Percentiles rank a stretch among this genome's conserved stretches.
Evolutionary conservation across 2,329 filamentous ascomycete species (phyloP).

Genomic region (Aspergillus sp.): DNA sequence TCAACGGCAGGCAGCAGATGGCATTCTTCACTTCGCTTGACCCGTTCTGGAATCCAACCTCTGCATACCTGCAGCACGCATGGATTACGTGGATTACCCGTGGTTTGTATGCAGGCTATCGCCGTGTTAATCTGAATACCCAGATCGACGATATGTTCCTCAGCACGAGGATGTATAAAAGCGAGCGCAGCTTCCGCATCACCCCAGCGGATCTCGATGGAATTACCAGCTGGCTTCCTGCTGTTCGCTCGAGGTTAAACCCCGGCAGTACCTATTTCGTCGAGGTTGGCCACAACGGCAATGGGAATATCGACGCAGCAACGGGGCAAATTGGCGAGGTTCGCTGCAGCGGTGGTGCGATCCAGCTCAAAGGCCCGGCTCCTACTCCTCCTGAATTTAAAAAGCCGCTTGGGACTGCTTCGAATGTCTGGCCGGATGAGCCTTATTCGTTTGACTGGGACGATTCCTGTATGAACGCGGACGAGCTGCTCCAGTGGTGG

Average conservation of each 20-base stretch:
- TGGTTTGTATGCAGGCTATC: constrained; percentile 56
- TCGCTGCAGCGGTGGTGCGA: constrained; percentile 36
- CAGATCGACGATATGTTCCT: constrained; percentile 66
- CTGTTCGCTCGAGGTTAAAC: constrained; percentile 48
- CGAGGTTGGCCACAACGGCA: constrained; percentile 58
- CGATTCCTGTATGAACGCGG: constrained; percentile 49
- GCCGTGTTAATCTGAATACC: constrained; percentile 55
- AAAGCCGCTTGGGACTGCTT: constrained; percentile 53
- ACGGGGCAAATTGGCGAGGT: constrained; percentile 21
- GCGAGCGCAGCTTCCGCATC: constrained; percentile 53
- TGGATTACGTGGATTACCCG: constrained; percentile 64
- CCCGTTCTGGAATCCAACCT: constrained; percentile 53
- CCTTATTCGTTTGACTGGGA: constrained; percentile 51
- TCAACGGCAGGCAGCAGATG: constrained; percentile 60
- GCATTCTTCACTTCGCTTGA: constrained; percentile 60
- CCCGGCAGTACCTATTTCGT: constrained; percentile 53
- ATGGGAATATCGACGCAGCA: constrained; percentile 49
- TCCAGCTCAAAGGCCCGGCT: constrained; percentile 47
- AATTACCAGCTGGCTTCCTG: constrained; percentile 46
- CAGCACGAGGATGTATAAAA: constrained; percentile 51
- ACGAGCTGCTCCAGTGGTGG: constrained; percentile 57
- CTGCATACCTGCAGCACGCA: constrained; percentile 60
- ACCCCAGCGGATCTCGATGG: constrained; percentile 48
- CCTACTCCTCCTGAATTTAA: constrained; percentile 51
- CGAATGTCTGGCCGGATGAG: constrained; percentile 48